These are phyloP conservation scores for Phytophthora citricola DNA, from an alignment of 352 stramenopile species.

Conservation along the genomic window DNA sequence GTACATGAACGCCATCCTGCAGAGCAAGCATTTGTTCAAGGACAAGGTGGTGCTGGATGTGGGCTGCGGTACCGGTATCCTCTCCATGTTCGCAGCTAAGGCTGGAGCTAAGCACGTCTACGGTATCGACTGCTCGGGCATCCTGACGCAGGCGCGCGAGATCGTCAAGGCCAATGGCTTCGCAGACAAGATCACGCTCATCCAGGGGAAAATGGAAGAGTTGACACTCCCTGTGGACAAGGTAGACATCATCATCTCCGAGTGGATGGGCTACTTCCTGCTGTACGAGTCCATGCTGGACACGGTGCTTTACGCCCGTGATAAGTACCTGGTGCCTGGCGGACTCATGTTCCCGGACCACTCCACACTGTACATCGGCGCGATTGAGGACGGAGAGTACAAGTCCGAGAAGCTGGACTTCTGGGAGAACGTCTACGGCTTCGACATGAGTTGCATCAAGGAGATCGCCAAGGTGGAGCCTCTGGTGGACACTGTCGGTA, in stretches of 20 bases:
- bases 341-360: constrained; percentile 97
- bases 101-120: constrained; percentile 94
- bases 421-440: constrained; percentile 99
- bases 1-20: constrained; percentile 98
- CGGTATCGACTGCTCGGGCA: constrained; percentile 95
- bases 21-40: constrained; percentile 97
- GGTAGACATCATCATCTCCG: constrained; percentile 98
- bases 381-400: constrained; percentile 97
- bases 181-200: constrained; percentile 93
- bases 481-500: constrained; percentile 97
- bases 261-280: constrained; percentile 99
- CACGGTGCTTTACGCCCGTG: constrained; percentile 95
- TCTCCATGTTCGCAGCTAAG: constrained; percentile 97
- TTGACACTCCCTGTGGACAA: constrained; percentile 92
- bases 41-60: constrained; percentile 98
- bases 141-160: constrained; percentile 93
- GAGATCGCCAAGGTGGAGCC: constrained; percentile 97
- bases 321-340: constrained; percentile 94
- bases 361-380: constrained; percentile 95
- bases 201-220: constrained; percentile 95
- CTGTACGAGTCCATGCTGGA: constrained; percentile 99
- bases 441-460: constrained; percentile 99
- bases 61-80: constrained; percentile 96
- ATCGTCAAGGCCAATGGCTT: constrained; percentile 97
- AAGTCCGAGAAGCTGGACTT: constrained; percentile 95